phyloP scores from a whole-genome alignment of 305 asterid genomes.

The Fraxinus paxiana region DNA sequence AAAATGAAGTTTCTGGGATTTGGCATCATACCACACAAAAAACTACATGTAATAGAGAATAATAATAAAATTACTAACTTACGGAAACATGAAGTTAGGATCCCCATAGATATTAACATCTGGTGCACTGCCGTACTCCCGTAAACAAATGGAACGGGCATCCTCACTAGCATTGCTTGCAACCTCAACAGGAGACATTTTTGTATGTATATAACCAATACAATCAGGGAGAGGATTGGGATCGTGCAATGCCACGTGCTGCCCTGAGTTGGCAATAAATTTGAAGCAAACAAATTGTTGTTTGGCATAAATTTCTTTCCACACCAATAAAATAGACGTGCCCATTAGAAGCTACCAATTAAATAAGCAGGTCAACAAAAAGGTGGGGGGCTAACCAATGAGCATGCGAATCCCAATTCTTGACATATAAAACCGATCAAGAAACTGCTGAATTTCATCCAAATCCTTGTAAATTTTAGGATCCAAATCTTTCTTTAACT shows the following conservation, averaged over 20 bases:
- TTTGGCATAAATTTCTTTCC: slow-evolving; percentile 14
- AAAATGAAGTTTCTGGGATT: background rate
- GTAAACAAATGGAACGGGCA: slow-evolving; percentile 74
- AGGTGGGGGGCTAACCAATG: slow-evolving; percentile 56
- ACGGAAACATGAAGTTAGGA: slow-evolving; percentile 85
- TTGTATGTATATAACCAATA: slow-evolving; percentile 85
- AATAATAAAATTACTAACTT: slow-evolving; percentile 25
- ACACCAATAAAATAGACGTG: background rate
- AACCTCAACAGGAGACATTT: slow-evolving; percentile 91
- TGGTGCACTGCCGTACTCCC: slow-evolving; percentile 89
- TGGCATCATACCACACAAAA: background rate
- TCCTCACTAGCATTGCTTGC: slow-evolving; percentile 82
- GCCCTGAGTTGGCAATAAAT: slow-evolving; percentile 58
- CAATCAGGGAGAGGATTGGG: slow-evolving; percentile 83
- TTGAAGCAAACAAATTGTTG: slow-evolving; percentile 13
- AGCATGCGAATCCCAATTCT: slow-evolving; percentile 98
- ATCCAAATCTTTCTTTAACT: slow-evolving; percentile 65
- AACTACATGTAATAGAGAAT: background rate
- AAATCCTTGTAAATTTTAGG: slow-evolving; percentile 53
- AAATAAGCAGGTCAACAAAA: slow-evolving; percentile 4
- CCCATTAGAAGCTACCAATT: slow-evolving; percentile 10
- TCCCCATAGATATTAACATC: slow-evolving; percentile 83
- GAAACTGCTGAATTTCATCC: slow-evolving; percentile 79
- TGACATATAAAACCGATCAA: slow-evolving; percentile 91
- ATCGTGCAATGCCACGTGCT: slow-evolving; percentile 91